These are phyloP conservation scores for Metschnikowia proteae DNA, from an alignment of 805 yeast species.

Conservation along the genomic window DNA sequence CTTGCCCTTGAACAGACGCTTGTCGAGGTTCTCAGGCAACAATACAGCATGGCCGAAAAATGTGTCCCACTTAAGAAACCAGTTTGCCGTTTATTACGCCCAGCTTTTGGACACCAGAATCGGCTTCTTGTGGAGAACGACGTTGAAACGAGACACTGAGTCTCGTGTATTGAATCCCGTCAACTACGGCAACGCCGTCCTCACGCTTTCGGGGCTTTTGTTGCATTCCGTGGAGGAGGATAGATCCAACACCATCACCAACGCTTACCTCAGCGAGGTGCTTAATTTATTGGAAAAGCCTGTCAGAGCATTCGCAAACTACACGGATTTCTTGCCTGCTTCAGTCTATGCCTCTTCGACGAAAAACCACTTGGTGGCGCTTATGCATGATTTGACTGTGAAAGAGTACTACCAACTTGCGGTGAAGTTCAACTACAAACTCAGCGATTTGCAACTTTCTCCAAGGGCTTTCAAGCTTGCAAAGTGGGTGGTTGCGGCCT, in stretches of 20 bases:
- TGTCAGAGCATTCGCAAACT: constrained; percentile 40
- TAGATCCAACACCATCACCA: constrained; percentile 49
- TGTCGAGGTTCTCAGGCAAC: constrained; percentile 1
- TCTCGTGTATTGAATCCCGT: constrained; percentile 58
- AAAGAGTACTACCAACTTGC: constrained; percentile 63
- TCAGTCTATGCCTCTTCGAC: constrained; percentile 37
- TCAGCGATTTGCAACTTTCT: constrained; percentile 61
- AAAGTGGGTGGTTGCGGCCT: constrained; percentile 67
- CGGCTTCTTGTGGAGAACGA: constrained; percentile 37
- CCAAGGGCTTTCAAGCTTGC: constrained; percentile 65
- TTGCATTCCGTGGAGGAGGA: constrained; percentile 64
- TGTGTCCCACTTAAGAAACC: background rate
- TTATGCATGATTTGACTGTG: constrained; percentile 62
- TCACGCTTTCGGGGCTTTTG: constrained; percentile 55
- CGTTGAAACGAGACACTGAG: constrained; percentile 52
- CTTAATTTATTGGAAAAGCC: constrained; percentile 58
- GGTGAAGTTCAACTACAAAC: constrained; percentile 55
- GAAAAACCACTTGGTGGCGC: constrained; percentile 42
- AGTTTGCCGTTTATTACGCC: constrained; percentile 14
- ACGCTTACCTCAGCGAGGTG: constrained; percentile 53
- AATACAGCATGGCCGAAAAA: background rate
- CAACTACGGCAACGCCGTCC: constrained; percentile 58
- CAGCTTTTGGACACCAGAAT: constrained; percentile 29
- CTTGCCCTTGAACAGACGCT: background rate
- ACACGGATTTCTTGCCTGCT: constrained; percentile 38